These are phyloP conservation scores for Ceratocystis variospora DNA, from an alignment of 2,329 filamentous ascomycete genomes.

Conservation along the genomic window DNA sequence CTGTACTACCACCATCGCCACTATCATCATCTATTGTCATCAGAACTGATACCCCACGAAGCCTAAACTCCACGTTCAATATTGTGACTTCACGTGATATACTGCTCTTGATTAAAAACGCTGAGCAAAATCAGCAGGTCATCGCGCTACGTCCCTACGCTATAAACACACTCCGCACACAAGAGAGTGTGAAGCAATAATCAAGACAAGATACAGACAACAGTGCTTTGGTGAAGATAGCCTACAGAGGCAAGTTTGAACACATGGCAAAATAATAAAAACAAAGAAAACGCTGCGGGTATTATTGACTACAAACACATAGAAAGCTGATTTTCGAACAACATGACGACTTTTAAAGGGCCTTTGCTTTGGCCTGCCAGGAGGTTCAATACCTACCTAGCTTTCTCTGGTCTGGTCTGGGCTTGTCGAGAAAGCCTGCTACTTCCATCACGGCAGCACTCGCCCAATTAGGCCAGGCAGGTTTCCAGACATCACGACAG, in stretches of 20 bases:
- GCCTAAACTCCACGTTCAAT: neutral
- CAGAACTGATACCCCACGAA: neutral
- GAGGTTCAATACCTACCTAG: neutral
- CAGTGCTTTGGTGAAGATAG: neutral
- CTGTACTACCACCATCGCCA: neutral
- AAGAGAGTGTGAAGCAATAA: too few relatives aligned
- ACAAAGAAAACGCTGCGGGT: constrained; percentile 12
- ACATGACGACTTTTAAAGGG: neutral
- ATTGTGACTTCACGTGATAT: too few relatives aligned
- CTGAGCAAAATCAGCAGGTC: too few relatives aligned
- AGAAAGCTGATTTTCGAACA: neutral
- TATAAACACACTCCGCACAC: too few relatives aligned
- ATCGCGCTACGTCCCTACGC: too few relatives aligned
- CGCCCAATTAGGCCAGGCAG: too few relatives aligned
- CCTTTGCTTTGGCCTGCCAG: neutral
- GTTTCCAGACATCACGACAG: constrained; percentile 23
- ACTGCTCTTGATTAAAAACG: too few relatives aligned
- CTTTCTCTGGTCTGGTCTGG: too few relatives aligned
- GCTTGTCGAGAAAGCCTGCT: too few relatives aligned
- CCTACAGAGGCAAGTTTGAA: too few relatives aligned
- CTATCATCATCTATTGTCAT: neutral
- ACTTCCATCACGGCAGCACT: too few relatives aligned
- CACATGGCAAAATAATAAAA: neutral
- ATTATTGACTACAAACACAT: neutral
- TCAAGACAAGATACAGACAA: neutral